Percentiles rank a stretch among this genome's conserved stretches.
Evolutionary conservation across 2,329 filamentous ascomycete species (phyloP).

Genomic region (Fonsecaea erecta): DNA sequence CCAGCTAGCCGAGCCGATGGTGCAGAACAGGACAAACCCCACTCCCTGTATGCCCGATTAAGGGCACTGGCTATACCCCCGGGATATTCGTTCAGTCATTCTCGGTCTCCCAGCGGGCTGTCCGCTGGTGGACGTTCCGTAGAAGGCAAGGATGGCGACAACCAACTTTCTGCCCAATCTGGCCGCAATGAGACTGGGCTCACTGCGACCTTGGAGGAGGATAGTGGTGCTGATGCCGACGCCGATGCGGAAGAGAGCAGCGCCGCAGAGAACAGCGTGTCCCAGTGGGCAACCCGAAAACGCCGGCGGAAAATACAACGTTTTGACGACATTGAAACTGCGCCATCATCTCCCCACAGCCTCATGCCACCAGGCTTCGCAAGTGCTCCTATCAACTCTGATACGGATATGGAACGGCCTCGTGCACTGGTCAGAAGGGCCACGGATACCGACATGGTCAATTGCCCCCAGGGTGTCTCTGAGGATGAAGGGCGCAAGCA

Average conservation of each 20-base stretch:
- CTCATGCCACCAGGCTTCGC: conserved; percentile 39
- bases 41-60: conserved; percentile 76
- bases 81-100: conserved; percentile 50
- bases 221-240: conserved; percentile 62
- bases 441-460: conserved; percentile 65
- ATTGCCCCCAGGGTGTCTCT: conserved; percentile 68
- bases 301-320: conserved; percentile 67
- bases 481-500: conserved; percentile 75
- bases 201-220: conserved; percentile 60
- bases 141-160: conserved; percentile 47
- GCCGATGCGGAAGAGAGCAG: conserved; percentile 79
- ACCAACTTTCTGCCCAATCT: conserved; percentile 50
- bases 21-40: conserved; percentile 64
- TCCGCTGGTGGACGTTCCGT: conserved; percentile 46
- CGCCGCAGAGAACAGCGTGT: conserved; percentile 70
- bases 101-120: conserved; percentile 55
- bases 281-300: conserved; percentile 58
- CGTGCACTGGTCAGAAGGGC: conserved; percentile 64
- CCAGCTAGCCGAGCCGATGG: conserved; percentile 60
- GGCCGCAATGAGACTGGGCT: conserved; percentile 56
- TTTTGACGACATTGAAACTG: conserved; percentile 62
- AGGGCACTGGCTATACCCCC: conserved; percentile 70
- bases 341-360: conserved; percentile 69
- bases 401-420: conserved; percentile 48
- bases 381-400: conserved; percentile 49